Conservation (phyloP, 371 early-diverging fungal genomes). For the Saksenaea vasiformis region DNA sequence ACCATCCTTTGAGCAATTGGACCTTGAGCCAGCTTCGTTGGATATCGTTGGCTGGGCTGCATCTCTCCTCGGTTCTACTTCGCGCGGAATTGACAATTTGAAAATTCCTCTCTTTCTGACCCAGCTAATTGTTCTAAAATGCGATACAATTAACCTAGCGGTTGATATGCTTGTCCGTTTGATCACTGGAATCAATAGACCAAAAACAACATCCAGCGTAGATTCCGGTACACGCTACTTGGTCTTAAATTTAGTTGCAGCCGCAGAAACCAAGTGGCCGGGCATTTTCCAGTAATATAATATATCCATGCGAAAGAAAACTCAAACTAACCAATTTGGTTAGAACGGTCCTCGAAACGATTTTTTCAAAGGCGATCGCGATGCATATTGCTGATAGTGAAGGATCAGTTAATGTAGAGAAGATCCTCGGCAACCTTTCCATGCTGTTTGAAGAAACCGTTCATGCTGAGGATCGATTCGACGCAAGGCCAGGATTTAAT, state of each 20-base stretch:
- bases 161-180: constrained; percentile 33
- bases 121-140: constrained; percentile 27
- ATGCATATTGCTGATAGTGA: constrained; percentile 42
- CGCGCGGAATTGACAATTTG: constrained; percentile 24
- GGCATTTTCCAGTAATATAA: constrained; percentile 34
- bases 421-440: constrained; percentile 38
- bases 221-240: constrained; percentile 29
- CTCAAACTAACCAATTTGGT: not conserved
- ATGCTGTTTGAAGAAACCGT: constrained; percentile 32
- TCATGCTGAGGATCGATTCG: not conserved
- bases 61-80: constrained; percentile 14
- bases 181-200: constrained; percentile 27
- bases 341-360: constrained; percentile 33
- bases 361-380: constrained; percentile 45
- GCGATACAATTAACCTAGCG: constrained; percentile 18
- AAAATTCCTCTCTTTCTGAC: constrained; percentile 41
- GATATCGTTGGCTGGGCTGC: constrained; percentile 42
- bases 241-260: constrained; percentile 29
- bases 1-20: constrained; percentile 38
- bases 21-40: constrained; percentile 36
- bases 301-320: not conserved
- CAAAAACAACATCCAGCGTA: constrained; percentile 6
- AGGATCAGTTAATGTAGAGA: constrained; percentile 39
- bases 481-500: constrained; percentile 18
- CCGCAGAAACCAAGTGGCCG: constrained; percentile 43